phyloP scores from a whole-genome alignment of 768 basidiomycete species.

The Lenzites betulinus region DNA sequence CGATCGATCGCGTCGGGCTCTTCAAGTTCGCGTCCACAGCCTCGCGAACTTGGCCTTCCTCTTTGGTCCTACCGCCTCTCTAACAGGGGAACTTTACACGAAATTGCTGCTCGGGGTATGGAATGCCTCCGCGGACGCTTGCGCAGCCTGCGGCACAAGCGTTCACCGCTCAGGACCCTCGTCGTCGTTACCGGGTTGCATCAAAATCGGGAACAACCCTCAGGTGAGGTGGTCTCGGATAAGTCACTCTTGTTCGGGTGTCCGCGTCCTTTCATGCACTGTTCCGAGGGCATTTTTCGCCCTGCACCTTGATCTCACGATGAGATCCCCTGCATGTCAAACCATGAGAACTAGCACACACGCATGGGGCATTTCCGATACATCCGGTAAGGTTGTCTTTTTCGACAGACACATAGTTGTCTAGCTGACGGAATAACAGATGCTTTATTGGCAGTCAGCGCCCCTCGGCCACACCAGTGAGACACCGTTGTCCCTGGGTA shows the following conservation, averaged over 20 bases:
- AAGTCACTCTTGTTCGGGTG: background rate
- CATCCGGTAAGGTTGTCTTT: slow-evolving; percentile 2
- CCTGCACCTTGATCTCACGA: background rate
- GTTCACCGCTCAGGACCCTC: too few relatives aligned
- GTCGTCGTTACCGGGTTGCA: too few relatives aligned
- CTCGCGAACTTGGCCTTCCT: background rate
- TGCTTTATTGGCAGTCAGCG: background rate
- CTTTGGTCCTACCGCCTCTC: background rate
- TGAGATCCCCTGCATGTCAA: slow-evolving; percentile 6
- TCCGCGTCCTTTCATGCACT: background rate
- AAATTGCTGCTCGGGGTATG: too few relatives aligned
- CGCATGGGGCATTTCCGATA: slow-evolving; percentile 6
- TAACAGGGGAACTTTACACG: background rate
- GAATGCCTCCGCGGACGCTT: too few relatives aligned
- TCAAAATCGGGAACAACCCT: background rate
- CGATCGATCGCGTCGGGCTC: slow-evolving; percentile 18
- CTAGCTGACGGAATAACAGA: background rate
- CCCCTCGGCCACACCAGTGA: background rate
- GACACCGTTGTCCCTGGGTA: background rate
- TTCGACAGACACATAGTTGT: background rate
- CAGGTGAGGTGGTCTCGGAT: background rate
- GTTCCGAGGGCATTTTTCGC: slow-evolving; percentile 6
- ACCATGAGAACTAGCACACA: background rate
- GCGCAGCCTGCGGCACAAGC: too few relatives aligned
- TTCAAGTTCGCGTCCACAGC: background rate